phyloP scores from a whole-genome alignment of 495 filamentous ascomycete species.

The Talaromyces stipitatus region DNA sequence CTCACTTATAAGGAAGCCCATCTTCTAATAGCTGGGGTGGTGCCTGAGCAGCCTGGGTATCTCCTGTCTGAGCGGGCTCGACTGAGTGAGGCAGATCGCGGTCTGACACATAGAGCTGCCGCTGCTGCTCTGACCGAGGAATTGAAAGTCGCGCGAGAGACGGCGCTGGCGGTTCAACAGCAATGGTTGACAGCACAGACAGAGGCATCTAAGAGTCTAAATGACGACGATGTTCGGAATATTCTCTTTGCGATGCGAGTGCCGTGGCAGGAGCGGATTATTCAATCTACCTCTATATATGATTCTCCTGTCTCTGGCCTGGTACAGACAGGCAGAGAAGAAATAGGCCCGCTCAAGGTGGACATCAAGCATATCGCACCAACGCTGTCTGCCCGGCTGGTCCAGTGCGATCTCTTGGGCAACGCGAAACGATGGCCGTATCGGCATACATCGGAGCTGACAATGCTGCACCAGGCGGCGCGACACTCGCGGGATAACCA shows the following conservation, averaged over 20 bases:
- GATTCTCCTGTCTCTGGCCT: conserved; percentile 2
- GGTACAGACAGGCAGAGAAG: background rate
- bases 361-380: conserved; percentile 13
- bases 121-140: conserved; percentile 8
- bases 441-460: conserved; percentile 9
- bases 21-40: conserved; percentile 3
- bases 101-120: conserved; percentile 7
- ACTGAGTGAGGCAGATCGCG: conserved; percentile 3
- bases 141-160: conserved; percentile 1
- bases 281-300: conserved; percentile 1
- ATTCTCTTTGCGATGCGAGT: conserved; percentile 7
- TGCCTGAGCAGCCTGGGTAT: background rate
- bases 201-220: background rate
- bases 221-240: conserved; percentile 8
- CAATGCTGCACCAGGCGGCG: conserved; percentile 7
- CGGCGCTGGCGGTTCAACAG: background rate
- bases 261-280: conserved; percentile 10
- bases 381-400: conserved; percentile 9
- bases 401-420: conserved; percentile 9
- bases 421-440: conserved; percentile 10
- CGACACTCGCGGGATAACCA: background rate
- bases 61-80: conserved; percentile 2
- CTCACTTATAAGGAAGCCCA: conserved; percentile 7
- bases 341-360: conserved; percentile 6
- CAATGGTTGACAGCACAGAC: background rate